Conservation (phyloP, 2,329 filamentous ascomycete species). For the Colletotrichum lindemuthianum region DNA sequence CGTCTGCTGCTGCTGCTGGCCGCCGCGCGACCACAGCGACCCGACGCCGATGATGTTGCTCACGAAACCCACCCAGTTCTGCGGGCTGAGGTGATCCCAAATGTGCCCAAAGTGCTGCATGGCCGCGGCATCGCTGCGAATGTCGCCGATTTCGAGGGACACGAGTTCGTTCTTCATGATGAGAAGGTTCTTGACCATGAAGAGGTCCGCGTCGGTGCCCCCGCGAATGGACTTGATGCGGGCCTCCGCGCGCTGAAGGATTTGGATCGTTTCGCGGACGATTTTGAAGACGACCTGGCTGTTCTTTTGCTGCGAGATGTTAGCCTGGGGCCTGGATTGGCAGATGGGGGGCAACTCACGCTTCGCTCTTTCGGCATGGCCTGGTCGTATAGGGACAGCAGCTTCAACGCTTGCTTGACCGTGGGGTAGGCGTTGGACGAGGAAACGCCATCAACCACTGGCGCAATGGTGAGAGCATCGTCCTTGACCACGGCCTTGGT, state of each 20-base stretch:
- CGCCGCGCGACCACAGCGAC: conserved; percentile 56
- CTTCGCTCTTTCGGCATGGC: conserved; percentile 72
- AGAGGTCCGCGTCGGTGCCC: conserved; percentile 81
- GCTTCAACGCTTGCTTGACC: conserved; percentile 66
- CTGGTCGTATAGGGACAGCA: conserved; percentile 71
- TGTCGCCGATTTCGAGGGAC: conserved; percentile 88
- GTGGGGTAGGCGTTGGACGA: conserved; percentile 68
- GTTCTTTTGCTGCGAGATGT: conserved; percentile 54
- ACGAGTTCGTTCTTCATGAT: conserved; percentile 96
- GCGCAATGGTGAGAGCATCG: conserved; percentile 61
- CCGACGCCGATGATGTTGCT: conserved; percentile 63
- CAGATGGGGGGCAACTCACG: conserved; percentile 51
- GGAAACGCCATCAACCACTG: conserved; percentile 58
- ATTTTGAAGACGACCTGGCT: conserved; percentile 73
- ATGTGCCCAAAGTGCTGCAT: conserved; percentile 73
- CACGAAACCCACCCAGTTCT: conserved; percentile 69
- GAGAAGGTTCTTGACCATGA: conserved; percentile 93
- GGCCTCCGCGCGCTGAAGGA: conserved; percentile 80
- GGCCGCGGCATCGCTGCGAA: conserved; percentile 60
- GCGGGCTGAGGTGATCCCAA: conserved; percentile 70
- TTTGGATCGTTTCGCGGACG: conserved; percentile 88
- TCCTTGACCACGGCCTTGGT: conserved; percentile 58
- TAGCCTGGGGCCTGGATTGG: background rate
- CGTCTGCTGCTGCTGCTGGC: conserved; percentile 35
- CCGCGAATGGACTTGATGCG: conserved; percentile 71